Conservation (phyloP, 2,329 filamentous ascomycete genomes). For the Microcyclospora tardicrescens region DNA sequence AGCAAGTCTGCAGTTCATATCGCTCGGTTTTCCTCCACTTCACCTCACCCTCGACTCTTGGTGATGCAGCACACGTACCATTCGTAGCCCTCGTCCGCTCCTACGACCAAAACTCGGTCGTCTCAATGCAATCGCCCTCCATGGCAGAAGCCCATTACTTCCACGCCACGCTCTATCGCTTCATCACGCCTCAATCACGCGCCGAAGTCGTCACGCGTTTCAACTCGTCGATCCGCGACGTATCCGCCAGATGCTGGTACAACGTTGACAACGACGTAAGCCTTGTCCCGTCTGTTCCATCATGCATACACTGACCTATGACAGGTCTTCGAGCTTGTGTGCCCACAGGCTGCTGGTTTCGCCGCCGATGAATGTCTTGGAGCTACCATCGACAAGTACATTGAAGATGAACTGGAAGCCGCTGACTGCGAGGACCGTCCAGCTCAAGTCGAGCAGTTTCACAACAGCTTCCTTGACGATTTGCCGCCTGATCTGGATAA, state of each 20-base stretch:
- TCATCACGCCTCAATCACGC: conserved; percentile 8
- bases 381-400: conserved; percentile 7
- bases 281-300: neutral
- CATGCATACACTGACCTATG: neutral
- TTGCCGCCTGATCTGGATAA: conserved; percentile 4
- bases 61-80: too few relatives aligned
- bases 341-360: conserved; percentile 6
- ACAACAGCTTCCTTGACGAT: conserved; percentile 11
- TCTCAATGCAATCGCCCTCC: neutral
- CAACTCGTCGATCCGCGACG: conserved; percentile 8
- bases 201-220: conserved; percentile 12
- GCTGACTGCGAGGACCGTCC: conserved; percentile 8
- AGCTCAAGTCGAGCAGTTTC: conserved; percentile 10
- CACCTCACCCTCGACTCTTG: neutral
- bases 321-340: conserved; percentile 11
- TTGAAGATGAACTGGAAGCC: conserved; percentile 8
- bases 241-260: conserved; percentile 11
- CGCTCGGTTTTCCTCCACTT: neutral
- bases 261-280: conserved; percentile 6
- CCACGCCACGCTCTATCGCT: conserved; percentile 17
- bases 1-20: neutral
- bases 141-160: conserved; percentile 15
- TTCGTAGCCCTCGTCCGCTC: too few relatives aligned
- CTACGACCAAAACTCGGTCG: neutral
- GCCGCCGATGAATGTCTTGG: conserved; percentile 10